A percentile compares a stretch with the other conserved stretches of the same genome.
phyloP scores from a whole-genome alignment of 352 stramenopile species.

The Globisporangium uncinulatum region DNA sequence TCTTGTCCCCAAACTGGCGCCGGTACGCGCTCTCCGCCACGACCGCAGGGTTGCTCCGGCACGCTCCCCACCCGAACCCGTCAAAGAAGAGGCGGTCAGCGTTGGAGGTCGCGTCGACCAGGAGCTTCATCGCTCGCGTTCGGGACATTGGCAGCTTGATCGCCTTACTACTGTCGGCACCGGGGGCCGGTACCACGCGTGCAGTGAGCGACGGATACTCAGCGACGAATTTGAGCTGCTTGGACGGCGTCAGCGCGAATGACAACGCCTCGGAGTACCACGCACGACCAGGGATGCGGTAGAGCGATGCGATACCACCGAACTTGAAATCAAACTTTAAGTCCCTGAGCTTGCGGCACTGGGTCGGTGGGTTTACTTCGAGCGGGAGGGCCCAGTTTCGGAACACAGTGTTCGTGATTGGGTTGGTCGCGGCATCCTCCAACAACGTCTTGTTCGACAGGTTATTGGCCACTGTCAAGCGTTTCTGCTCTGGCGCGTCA shows the following conservation, averaged over 20 bases:
- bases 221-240: not conserved
- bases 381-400: not conserved
- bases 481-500: not conserved
- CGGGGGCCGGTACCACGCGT: not conserved
- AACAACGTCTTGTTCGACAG: not conserved
- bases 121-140: not conserved
- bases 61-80: not conserved
- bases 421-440: not conserved
- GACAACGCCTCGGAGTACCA: not conserved
- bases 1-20: not conserved
- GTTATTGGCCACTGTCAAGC: not conserved
- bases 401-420: slow-evolving; percentile 4
- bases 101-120: slow-evolving; percentile 1
- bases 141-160: slow-evolving; percentile 4
- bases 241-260: not conserved
- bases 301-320: too few species aligned
- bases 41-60: not conserved
- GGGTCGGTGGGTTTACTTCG: not conserved
- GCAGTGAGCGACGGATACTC: not conserved
- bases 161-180: not conserved
- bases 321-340: too few species aligned
- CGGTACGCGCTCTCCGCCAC: not conserved
- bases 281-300: not conserved
- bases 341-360: not conserved
- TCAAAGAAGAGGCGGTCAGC: slow-evolving; percentile 1